Evolutionary conservation across 2,329 filamentous ascomycete genomes (phyloP).

Genomic region (Hypoxylon sp.): DNA sequence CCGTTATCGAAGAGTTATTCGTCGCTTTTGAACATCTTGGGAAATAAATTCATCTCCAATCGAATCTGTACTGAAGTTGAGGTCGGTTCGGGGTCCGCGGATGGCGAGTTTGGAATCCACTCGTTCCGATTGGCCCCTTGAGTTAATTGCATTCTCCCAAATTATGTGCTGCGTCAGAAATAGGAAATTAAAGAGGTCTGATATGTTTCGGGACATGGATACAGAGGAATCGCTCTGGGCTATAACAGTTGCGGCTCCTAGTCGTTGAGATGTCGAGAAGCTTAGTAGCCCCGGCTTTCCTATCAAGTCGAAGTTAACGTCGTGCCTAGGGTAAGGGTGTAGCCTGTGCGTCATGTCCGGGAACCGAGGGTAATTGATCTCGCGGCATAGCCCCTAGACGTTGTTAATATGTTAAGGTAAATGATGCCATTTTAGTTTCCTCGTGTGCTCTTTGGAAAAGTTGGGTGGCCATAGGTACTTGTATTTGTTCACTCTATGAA

Average conservation of each 20-base stretch:
- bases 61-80: neutral
- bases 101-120: slow-evolving; percentile 3
- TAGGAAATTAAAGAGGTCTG: neutral
- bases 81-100: slow-evolving; percentile 19
- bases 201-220: neutral
- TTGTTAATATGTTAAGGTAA: neutral
- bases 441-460: neutral
- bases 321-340: neutral
- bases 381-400: no score
- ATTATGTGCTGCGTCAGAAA: neutral
- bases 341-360: neutral
- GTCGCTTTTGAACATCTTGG: neutral
- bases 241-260: neutral
- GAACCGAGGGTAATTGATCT: no score
- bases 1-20: neutral
- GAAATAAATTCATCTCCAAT: neutral
- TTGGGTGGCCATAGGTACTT: neutral
- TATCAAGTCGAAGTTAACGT: neutral
- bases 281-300: neutral
- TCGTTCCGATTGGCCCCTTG: slow-evolving; percentile 14
- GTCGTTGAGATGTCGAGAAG: no score
- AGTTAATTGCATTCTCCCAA: neutral
- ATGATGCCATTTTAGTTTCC: neutral
- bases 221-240: neutral
- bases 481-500: neutral